Percentiles rank a stretch among this genome's conserved stretches.
phyloP scores from a whole-genome alignment of 2,329 filamentous ascomycete species.

The Microsporum ferrugineum region DNA sequence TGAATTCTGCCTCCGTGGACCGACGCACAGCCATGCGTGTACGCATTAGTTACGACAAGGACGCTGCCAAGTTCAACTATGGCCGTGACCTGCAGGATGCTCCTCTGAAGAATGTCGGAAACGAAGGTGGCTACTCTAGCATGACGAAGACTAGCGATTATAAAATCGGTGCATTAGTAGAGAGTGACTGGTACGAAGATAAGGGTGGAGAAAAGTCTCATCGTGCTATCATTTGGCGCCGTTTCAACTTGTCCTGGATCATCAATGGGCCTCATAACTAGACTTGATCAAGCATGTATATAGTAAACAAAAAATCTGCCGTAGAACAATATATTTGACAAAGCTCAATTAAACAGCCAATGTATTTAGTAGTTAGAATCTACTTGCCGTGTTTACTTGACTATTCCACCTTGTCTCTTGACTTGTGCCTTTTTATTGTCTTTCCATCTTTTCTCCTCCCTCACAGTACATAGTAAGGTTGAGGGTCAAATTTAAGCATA shows the following conservation, averaged over 20 bases:
- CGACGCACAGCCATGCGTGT: slow-evolving; percentile 3
- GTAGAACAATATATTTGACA: neutral
- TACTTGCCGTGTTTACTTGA: neutral
- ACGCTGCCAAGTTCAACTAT: slow-evolving; percentile 7
- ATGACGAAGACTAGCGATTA: slow-evolving; percentile 9
- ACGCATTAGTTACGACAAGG: slow-evolving; percentile 8
- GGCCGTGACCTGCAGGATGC: slow-evolving; percentile 3
- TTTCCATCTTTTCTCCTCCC: neutral
- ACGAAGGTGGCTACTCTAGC: slow-evolving; percentile 7
- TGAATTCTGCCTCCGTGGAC: slow-evolving; percentile 4
- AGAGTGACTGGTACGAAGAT: slow-evolving; percentile 7
- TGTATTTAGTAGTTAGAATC: neutral
- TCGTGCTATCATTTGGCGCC: slow-evolving; percentile 5
- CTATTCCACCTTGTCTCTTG: neutral
- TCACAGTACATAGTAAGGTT: neutral
- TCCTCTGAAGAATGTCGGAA: slow-evolving; percentile 1
- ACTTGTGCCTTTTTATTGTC: neutral
- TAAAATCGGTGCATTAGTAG: slow-evolving; percentile 6
- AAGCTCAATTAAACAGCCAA: too few relatives aligned
- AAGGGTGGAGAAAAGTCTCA: slow-evolving; percentile 1
- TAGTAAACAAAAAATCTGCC: neutral
- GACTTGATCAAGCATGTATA: neutral
- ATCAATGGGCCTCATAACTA: slow-evolving; percentile 6
- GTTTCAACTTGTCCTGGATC: slow-evolving; percentile 9
- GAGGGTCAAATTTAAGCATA: neutral